Percentiles rank a stretch among this genome's conserved stretches.
These are phyloP conservation scores for Biancaea sappan DNA, from an alignment of 306 rosid genomes.

Conservation along the genomic window DNA sequence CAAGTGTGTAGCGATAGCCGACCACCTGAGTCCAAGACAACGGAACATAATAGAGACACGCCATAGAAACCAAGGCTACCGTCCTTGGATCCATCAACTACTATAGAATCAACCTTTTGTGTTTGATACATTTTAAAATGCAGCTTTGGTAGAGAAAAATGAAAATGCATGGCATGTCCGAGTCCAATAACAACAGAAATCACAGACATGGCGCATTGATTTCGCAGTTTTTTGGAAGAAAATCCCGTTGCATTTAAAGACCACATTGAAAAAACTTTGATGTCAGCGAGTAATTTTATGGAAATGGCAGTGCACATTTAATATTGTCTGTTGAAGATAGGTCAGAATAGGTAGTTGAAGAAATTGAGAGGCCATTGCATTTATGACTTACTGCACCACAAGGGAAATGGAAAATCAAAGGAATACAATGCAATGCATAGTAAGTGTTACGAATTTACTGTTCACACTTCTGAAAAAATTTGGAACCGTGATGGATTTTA, in stretches of 20 bases:
- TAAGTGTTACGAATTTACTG: slow-evolving; percentile 16
- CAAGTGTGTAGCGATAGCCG: slow-evolving; percentile 99
- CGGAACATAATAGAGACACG: slow-evolving; percentile 18
- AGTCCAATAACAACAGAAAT: slow-evolving; percentile 15
- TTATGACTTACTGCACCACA: slow-evolving; percentile 48
- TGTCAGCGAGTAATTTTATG: slow-evolving; percentile 44
- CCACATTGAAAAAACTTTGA: slow-evolving; percentile 37
- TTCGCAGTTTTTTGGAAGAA: slow-evolving; percentile 27
- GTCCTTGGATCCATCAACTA: slow-evolving; percentile 40
- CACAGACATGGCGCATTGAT: slow-evolving; percentile 26
- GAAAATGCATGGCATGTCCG: background rate
- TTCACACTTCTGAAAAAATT: slow-evolving; percentile 15
- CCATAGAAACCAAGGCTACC: slow-evolving; percentile 31
- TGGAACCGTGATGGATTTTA: background rate
- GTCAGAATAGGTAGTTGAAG: slow-evolving; percentile 38
- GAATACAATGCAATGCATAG: slow-evolving; percentile 26
- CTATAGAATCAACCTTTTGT: background rate
- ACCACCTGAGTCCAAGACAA: slow-evolving; percentile 70
- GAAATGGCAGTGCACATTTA: slow-evolving; percentile 43
- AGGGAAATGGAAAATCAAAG: slow-evolving; percentile 31
- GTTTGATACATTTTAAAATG: slow-evolving; percentile 5
- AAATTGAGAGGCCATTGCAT: slow-evolving; percentile 56
- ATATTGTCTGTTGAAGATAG: slow-evolving; percentile 36
- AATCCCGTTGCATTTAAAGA: slow-evolving; percentile 40
- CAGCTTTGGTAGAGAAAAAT: slow-evolving; percentile 2